A percentile compares a stretch with the other conserved stretches of the same genome.
Conservation (phyloP, 352 stramenopile species). For the Peronospora tabacina region DNA sequence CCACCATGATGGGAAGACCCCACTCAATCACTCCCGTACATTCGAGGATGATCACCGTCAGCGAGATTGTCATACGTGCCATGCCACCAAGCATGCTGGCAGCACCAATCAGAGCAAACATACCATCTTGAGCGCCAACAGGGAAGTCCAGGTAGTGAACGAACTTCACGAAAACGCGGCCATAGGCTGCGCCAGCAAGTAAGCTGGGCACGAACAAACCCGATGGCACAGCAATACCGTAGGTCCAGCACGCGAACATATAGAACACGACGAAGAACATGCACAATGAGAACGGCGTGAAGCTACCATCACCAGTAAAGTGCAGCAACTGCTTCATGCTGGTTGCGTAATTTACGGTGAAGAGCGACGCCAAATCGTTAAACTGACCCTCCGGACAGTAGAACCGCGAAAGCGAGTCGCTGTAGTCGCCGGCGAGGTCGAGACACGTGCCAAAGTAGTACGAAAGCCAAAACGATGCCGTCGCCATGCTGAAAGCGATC, state of each 20-base stretch:
- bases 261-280: constrained; percentile 96
- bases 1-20: constrained; percentile 96
- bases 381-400: constrained; percentile 93
- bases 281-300: constrained; percentile 90
- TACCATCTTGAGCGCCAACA: constrained; percentile 76
- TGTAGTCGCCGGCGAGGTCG: constrained; percentile 46
- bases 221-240: constrained; percentile 94
- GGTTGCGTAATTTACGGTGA: constrained; percentile 92
- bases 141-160: constrained; percentile 55
- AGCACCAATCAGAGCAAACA: constrained; percentile 95
- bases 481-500: constrained; percentile 58
- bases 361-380: constrained; percentile 96
- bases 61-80: constrained; percentile 96
- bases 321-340: constrained; percentile 96
- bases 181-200: constrained; percentile 92
- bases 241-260: constrained; percentile 90
- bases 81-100: constrained; percentile 94
- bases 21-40: constrained; percentile 98
- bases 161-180: constrained; percentile 68
- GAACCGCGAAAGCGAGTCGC: constrained; percentile 86
- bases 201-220: constrained; percentile 96
- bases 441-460: constrained; percentile 70
- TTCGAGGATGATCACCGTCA: constrained; percentile 98
- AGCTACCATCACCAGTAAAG: constrained; percentile 87
- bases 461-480: constrained; percentile 67